Conservation (phyloP, 257 asterid species). For the Leptodermis oblonga region DNA sequence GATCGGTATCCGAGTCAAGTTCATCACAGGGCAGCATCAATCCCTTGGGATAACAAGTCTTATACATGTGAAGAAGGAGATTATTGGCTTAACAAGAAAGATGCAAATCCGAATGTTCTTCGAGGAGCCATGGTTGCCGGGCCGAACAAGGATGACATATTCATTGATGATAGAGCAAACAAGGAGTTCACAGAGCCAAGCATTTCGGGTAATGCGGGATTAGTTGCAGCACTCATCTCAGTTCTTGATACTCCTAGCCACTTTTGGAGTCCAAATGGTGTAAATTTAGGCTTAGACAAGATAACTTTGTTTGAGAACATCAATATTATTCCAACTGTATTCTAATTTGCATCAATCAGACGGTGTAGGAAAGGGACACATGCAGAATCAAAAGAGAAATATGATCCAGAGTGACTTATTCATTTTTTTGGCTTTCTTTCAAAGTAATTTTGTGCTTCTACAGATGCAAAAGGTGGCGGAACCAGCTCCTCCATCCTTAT, state of each 20-base stretch:
- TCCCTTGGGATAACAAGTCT: constrained; percentile 37
- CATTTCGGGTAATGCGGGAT: constrained; percentile 50
- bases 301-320: constrained; percentile 43
- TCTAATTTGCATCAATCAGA: constrained; percentile 6
- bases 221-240: constrained; percentile 53
- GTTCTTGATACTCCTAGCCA: constrained; percentile 33
- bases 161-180: constrained; percentile 38
- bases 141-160: constrained; percentile 37
- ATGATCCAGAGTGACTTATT: not conserved
- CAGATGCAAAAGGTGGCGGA: too few relatives aligned
- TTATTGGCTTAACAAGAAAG: constrained; percentile 26
- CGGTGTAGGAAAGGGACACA: not conserved
- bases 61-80: constrained; percentile 40
- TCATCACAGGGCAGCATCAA: constrained; percentile 62
- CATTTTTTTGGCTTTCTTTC: too few relatives aligned
- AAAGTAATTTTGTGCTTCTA: not conserved
- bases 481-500: too few relatives aligned
- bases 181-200: constrained; percentile 47
- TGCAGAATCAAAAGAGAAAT: not conserved
- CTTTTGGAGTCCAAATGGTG: constrained; percentile 17
- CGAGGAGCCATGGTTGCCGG: constrained; percentile 60
- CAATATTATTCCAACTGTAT: constrained; percentile 14
- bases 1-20: constrained; percentile 36
- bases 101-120: constrained; percentile 38
- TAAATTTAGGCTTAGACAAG: constrained; percentile 43